Evolutionary conservation across 306 rosid genomes (phyloP).

Genomic region (Dryas drummondii): DNA sequence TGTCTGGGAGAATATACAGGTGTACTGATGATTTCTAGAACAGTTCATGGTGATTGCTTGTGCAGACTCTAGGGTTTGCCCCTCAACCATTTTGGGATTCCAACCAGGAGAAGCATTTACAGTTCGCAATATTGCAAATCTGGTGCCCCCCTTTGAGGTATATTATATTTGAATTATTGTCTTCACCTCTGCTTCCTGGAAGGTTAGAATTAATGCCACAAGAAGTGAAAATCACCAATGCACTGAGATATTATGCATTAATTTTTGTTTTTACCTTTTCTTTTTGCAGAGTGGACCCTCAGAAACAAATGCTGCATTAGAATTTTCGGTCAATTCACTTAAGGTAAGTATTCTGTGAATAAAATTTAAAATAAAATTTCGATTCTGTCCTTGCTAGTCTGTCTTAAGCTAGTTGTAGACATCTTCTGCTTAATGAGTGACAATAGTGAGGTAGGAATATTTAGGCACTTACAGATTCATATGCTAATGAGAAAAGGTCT

Average conservation of each 20-base stretch:
- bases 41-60: constrained; percentile 97
- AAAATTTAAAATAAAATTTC: not conserved
- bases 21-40: constrained; percentile 53
- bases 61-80: constrained; percentile 99
- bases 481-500: not conserved
- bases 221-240: not conserved
- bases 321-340: constrained; percentile 81
- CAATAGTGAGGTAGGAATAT: not conserved
- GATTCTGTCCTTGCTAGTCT: not conserved
- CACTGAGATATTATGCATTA: not conserved
- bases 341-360: constrained; percentile 45
- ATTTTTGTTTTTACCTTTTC: constrained; percentile 11
- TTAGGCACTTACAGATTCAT: not conserved
- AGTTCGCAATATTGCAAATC: constrained; percentile 86
- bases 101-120: constrained; percentile 94
- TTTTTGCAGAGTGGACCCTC: constrained; percentile 76
- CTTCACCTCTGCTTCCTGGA: not conserved
- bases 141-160: constrained; percentile 90
- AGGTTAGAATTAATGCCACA: constrained; percentile 14
- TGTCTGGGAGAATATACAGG: constrained; percentile 6
- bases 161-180: constrained; percentile 23
- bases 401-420: not conserved
- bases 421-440: not conserved
- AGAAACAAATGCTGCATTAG: constrained; percentile 92
- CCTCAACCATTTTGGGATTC: constrained; percentile 79